Conservation (phyloP, 345 rosid genomes). For the Eucalyptus cloeziana region DNA sequence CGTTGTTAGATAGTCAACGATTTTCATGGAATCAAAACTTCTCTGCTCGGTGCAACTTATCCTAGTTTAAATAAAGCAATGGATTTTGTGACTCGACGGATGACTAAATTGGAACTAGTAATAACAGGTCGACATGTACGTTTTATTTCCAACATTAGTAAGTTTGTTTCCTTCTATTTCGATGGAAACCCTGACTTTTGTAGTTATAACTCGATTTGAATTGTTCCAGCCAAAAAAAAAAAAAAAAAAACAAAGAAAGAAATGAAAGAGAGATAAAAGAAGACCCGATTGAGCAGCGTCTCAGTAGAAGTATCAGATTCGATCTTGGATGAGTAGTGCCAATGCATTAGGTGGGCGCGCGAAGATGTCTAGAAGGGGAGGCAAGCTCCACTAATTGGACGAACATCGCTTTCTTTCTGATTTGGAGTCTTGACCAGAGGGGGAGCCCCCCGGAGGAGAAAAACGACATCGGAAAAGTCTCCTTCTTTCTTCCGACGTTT, state of each 20-base stretch:
- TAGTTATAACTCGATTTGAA: neutral
- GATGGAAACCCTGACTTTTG: neutral
- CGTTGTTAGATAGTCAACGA: neutral
- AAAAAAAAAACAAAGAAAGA: neutral
- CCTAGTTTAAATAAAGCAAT: neutral
- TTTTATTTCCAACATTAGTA: neutral
- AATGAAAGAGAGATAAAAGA: neutral
- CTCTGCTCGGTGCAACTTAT: neutral
- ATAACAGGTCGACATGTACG: rapidly evolving
- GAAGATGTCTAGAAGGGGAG: neutral
- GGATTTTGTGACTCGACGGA: neutral
- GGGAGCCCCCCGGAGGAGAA: neutral
- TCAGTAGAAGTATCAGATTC: neutral
- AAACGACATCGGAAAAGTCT: neutral
- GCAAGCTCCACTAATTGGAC: neutral
- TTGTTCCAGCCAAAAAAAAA: neutral
- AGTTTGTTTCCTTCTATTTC: neutral
- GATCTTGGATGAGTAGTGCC: neutral
- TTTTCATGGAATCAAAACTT: neutral
- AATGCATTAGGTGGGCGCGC: neutral
- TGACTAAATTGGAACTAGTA: neutral
- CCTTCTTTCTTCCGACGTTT: neutral
- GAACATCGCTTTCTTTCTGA: neutral
- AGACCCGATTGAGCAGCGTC: neutral
- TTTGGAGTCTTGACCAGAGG: neutral